These are phyloP conservation scores for Geosmithia morbida DNA, from an alignment of 2,329 filamentous ascomycete species.

Conservation along the genomic window DNA sequence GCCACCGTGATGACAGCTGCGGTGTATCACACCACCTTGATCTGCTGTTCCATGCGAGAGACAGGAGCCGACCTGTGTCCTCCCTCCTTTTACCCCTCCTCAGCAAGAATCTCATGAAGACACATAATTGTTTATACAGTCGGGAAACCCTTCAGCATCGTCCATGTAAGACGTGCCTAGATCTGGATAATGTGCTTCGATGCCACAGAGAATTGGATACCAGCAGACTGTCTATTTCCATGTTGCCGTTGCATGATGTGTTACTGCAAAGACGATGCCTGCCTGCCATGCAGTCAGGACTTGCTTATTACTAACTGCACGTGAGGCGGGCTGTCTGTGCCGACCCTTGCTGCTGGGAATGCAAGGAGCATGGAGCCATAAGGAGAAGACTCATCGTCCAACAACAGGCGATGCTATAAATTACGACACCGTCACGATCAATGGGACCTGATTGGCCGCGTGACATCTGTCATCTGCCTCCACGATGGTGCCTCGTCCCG, in stretches of 20 bases:
- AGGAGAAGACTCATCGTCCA: no score
- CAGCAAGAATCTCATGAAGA: neutral
- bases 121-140: neutral
- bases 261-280: neutral
- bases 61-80: neutral
- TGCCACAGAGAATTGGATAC: slow-evolving; percentile 2
- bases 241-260: neutral
- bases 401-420: no score
- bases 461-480: no score
- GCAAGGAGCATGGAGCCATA: no score
- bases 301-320: neutral
- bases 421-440: no score
- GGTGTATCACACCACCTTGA: neutral
- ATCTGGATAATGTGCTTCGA: slow-evolving; percentile 5
- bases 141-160: neutral
- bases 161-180: neutral
- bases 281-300: neutral
- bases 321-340: no score
- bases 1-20: slow-evolving; percentile 1
- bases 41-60: slow-evolving; percentile 2
- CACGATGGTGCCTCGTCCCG: no score
- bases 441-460: no score
- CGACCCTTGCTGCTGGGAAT: no score
- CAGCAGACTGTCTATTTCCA: neutral
- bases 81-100: neutral